Evolutionary conservation across 2,329 filamentous ascomycete genomes (phyloP), one percentile per base, ranked within the genome.

Genomic region (Tolypocladium amazonense): DNA sequence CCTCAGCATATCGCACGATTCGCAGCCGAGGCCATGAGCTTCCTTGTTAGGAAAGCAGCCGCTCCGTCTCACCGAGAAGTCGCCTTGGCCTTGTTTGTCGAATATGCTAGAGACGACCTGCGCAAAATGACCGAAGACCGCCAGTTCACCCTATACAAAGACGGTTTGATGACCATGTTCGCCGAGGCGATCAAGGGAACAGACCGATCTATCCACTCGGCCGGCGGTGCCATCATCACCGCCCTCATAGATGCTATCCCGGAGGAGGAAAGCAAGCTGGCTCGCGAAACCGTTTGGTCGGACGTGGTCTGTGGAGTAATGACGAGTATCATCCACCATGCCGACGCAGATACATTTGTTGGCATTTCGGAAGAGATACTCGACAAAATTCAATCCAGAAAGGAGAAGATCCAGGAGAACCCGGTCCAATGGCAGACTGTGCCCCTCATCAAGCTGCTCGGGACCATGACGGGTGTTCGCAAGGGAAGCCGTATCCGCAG

Each of bases 21-120:
- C 73, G 90, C 93, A 15, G 94, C 94, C 33, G 94, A 99, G 75
- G 90, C 94, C 3, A 82, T 99, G 77, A 96, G 92, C 65, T 99
- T 97, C 69, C 79, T 99, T 25, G 81, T 99, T 25, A 88, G 91
- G 69, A 97, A 97, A 75, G 89, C 92, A 8, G 92, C 89, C 2
- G 82, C 88, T 20, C 82, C 86, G 3, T 90, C 90, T 59, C 85
- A 90, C 64, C 86, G 90, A 65, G 88, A 93, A 64, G 83, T 79
- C 33, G 85, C 91, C 0, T 78, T 99, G 41, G 78, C 83, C 15
- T 75, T 80, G 15, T 86, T 97, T n/a, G 76, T 96, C 2, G 77
- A 81, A 15, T 88, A 92, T 72, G 85, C 88, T 1, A 83, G 90
- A 56, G 75, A 83, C 14, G 90, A 96, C 68, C 77, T 96, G 57